A percentile compares a stretch with the other conserved stretches of the same genome.
These are phyloP conservation scores for Gonapodya prolifera DNA, from an alignment of 192 early-diverging fungal species.

Conservation along the genomic window DNA sequence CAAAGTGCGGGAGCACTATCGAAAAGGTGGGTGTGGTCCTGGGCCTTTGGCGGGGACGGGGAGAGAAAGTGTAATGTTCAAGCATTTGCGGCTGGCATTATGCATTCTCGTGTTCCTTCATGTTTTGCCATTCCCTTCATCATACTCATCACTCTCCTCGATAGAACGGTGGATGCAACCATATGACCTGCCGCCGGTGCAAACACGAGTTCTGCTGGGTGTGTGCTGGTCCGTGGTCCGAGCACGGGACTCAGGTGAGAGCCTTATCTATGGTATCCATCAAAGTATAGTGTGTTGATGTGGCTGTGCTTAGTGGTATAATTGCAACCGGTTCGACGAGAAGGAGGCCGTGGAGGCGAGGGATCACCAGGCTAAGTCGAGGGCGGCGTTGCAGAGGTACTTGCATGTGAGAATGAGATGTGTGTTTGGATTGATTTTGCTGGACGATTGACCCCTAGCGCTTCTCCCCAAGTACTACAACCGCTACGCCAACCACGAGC, in stretches of 20 bases:
- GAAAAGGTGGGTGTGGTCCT: slow-evolving; percentile 39
- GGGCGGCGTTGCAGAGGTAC: slow-evolving; percentile 81
- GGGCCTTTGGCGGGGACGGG: no score
- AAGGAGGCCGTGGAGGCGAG: slow-evolving; percentile 73
- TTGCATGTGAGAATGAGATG: slow-evolving; percentile 57
- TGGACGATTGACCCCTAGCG: slow-evolving; percentile 8
- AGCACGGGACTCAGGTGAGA: slow-evolving; percentile 66
- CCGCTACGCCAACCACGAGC: slow-evolving; percentile 95
- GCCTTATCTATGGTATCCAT: not conserved
- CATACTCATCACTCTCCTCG: not conserved
- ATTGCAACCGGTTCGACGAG: slow-evolving; percentile 95
- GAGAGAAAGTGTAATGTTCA: no score
- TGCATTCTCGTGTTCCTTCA: not conserved
- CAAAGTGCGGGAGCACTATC: slow-evolving; percentile 86
- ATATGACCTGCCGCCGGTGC: slow-evolving; percentile 99
- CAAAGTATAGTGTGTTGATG: no score
- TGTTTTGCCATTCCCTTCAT: not conserved
- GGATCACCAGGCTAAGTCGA: slow-evolving; percentile 74
- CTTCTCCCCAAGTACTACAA: slow-evolving; percentile 67
- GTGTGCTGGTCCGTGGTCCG: slow-evolving; percentile 92
- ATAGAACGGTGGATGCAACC: slow-evolving; percentile 98
- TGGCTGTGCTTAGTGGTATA: slow-evolving; percentile 71
- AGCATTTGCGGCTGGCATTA: no score
- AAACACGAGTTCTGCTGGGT: slow-evolving; percentile 99
- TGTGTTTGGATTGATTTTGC: not conserved